A percentile compares a stretch with the other conserved stretches of the same genome.
These are phyloP conservation scores for Teratosphaeria nubilosa DNA, from an alignment of 2,329 filamentous ascomycete genomes.

Conservation along the genomic window DNA sequence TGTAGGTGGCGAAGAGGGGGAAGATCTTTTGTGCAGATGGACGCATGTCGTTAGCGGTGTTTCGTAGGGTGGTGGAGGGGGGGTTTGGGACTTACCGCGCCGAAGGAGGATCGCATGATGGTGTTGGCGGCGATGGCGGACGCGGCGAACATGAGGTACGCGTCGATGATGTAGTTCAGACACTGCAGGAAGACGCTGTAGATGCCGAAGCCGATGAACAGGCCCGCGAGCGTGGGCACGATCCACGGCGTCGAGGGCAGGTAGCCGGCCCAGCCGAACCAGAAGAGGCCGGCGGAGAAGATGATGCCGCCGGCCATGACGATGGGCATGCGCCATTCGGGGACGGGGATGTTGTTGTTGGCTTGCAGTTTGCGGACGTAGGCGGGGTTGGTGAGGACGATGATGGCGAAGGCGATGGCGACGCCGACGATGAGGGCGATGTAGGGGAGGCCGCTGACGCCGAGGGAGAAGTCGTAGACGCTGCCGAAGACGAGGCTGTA, in stretches of 20 bases:
- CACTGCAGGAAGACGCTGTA: conserved; percentile 31
- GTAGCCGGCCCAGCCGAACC: conserved; percentile 35
- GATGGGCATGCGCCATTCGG: conserved; percentile 37
- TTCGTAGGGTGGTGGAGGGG: too few species aligned
- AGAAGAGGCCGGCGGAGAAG: conserved; percentile 14
- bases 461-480: conserved; percentile 59
- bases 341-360: conserved; percentile 31
- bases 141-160: conserved; percentile 45
- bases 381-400: conserved; percentile 11
- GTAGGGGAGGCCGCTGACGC: conserved; percentile 63
- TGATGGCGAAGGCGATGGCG: conserved; percentile 17
- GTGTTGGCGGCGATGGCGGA: conserved; percentile 29
- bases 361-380: conserved; percentile 23
- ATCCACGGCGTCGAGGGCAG: conserved; percentile 32
- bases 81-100: conserved; percentile 24
- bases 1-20: conserved; percentile 44
- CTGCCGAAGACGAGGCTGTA: conserved; percentile 70
- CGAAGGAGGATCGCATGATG: conserved; percentile 36
- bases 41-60: too few species aligned
- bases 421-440: conserved; percentile 56
- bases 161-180: conserved; percentile 31
- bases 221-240: conserved; percentile 33
- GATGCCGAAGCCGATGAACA: conserved; percentile 35
- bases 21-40: too few species aligned
- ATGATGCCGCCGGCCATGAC: conserved; percentile 41